phyloP scores from a whole-genome alignment of 305 asterid species.

The Solanum hybrid region DNA sequence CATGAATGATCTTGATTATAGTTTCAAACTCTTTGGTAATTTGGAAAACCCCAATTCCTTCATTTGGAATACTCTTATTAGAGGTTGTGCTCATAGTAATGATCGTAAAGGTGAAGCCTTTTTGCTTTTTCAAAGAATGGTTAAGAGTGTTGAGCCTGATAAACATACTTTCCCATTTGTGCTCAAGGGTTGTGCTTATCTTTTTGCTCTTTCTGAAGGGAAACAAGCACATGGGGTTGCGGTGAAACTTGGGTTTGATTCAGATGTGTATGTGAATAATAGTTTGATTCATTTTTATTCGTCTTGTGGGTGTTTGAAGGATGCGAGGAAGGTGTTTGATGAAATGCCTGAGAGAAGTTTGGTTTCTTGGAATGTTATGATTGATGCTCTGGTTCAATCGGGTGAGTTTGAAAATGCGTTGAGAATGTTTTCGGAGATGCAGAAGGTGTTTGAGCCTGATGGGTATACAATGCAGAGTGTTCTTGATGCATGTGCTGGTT shows the following conservation, averaged over 20 bases:
- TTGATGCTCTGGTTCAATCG: constrained; percentile 52
- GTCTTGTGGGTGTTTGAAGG: constrained; percentile 46
- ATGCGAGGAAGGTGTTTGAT: constrained; percentile 50
- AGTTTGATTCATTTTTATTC: constrained; percentile 77
- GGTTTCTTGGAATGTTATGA: constrained; percentile 71
- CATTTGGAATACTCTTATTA: constrained; percentile 52
- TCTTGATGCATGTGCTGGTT: constrained; percentile 62
- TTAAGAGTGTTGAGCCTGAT: constrained; percentile 40
- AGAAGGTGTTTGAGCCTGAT: constrained; percentile 44
- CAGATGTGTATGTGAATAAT: constrained; percentile 62
- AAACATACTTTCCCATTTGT: constrained; percentile 74
- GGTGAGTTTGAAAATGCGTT: constrained; percentile 57
- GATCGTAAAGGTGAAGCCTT: constrained; percentile 35
- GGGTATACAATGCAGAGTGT: constrained; percentile 70
- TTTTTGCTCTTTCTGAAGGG: constrained; percentile 53
- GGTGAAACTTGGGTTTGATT: constrained; percentile 52
- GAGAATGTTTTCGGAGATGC: constrained; percentile 47
- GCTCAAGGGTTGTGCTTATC: constrained; percentile 61
- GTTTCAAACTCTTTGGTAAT: constrained; percentile 33
- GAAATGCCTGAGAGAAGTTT: constrained; percentile 57
- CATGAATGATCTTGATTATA: constrained; percentile 40
- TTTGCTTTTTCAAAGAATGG: constrained; percentile 32
- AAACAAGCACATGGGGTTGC: constrained; percentile 52
- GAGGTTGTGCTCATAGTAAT: constrained; percentile 54
- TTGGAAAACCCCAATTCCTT: constrained; percentile 42